Percentiles rank a stretch among this genome's conserved stretches.
Conservation (phyloP, 352 stramenopile genomes). For the Paralagenidium karlingii region DNA sequence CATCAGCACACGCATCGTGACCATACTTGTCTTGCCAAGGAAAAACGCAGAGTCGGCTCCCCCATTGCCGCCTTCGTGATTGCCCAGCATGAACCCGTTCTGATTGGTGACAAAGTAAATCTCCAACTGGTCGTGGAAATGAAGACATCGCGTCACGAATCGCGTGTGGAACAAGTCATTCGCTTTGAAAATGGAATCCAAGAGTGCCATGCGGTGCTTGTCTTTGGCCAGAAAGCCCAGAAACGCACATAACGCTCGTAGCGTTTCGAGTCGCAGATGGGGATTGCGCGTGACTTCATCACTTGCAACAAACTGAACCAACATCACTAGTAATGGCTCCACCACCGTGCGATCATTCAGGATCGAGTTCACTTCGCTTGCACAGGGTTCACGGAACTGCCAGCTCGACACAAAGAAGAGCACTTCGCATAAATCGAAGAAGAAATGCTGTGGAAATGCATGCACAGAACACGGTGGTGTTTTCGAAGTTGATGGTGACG, state of each 20-base stretch:
- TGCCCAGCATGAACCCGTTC: too few species aligned
- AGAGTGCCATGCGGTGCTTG: conserved; percentile 8
- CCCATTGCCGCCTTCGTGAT: too few species aligned
- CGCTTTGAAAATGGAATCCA: neutral
- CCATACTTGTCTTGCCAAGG: too few species aligned
- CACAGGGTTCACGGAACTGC: too few species aligned
- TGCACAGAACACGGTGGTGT: too few species aligned
- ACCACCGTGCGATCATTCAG: too few species aligned
- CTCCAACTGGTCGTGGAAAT: conserved; percentile 67
- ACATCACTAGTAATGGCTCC: conserved; percentile 45
- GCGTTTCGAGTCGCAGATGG: conserved; percentile 47
- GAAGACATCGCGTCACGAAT: too few species aligned
- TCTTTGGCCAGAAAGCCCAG: conserved; percentile 46
- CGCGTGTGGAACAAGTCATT: neutral
- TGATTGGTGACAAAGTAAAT: conserved; percentile 54
- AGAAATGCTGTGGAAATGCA: conserved; percentile 55
- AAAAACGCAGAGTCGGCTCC: too few species aligned
- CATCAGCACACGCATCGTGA: too few species aligned
- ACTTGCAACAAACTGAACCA: conserved; percentile 39
- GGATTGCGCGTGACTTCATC: conserved; percentile 51
- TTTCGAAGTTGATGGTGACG: too few species aligned
- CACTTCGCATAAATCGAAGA: conserved; percentile 58
- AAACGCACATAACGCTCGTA: conserved; percentile 37
- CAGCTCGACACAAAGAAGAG: too few species aligned
- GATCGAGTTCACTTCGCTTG: too few species aligned